Base-by-base conservation (phyloP, 2,329 filamentous ascomycete genomes). In the Xylariaceae sp. region DNA sequence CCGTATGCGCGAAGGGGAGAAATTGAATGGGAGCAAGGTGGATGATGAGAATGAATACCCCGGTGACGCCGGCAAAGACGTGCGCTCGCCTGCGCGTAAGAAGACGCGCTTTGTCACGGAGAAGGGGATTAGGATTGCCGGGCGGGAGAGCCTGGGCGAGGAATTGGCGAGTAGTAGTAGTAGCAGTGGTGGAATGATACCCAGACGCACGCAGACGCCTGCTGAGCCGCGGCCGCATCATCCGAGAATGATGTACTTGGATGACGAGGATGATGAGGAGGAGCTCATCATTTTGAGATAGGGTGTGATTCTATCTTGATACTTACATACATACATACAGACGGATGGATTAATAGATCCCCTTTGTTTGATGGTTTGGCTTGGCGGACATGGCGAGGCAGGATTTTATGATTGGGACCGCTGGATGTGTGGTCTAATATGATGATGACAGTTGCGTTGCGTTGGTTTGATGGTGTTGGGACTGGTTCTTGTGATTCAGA, bases 71-170 rank as follows among this genome's bases (percentile, higher is more conserved):
- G n/a, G 18, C 7, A 58, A 48, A 47, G 56, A 55, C 17, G 39
- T 54, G 71, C 62, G 63, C 64, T 79, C 69, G 69, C 83, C 83
- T 0, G 80, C 84, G 37, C 79, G 82, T 65, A 88, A 90, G 75
- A 90, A 90, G 79, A 92, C 88, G 55, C 80, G 88, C n/a, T 92
- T 92, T 69, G 82, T 92, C 47, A 90, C 89, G 30, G 85, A 86
- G 48, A 89, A 87, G 71, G 89, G 89, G 0, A 92, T 92, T 62
- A 82, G 85, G 57, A 88, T 90, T 73, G 88, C 89, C 3, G 89
- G 89, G 1, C 79, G 88, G 61, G 89, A 92, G 69, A 91, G 88
- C 68, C 71, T 92, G 1, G 85, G 86, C 8, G 77, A 73, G n/a
- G 81, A 82, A 55, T 72, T 77, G 15, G 37, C 35, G 2, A 30